Evolutionary conservation across 2,329 filamentous ascomycete genomes (phyloP), one percentile per base, ranked within the genome.

Genomic region (Calonectria hawksworthii): DNA sequence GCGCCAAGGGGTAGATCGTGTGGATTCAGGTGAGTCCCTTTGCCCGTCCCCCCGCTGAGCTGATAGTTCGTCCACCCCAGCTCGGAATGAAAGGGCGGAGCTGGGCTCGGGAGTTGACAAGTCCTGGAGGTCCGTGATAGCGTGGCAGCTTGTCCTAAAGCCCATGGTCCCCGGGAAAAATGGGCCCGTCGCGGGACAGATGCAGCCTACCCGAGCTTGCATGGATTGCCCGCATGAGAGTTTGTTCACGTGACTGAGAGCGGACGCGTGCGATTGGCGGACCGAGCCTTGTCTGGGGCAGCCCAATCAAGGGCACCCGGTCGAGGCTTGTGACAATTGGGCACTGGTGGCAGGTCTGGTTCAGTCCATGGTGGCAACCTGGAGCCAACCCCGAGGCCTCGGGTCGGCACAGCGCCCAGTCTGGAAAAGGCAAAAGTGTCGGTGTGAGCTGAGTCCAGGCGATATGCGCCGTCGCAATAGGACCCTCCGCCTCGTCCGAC

Each of bases 241-340:
- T 34, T 34, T 32, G 36, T 75, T 85, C 84, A 86, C 83, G 84
- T 86, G 84, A 86, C 26, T 64, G 21, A 41, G 28, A 32, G 66
- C 78, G 69, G 77, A 84, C 83, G 84, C 81, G 83, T 82, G 83
- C 83, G 83, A 85, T 85, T 84, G 82, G 84, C 84, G 84, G 84
- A 83, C 79, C 83, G 84, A 79, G 78, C 83, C 82, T 82, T 84
- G 77, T 77, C 76, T 81, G 76, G 73, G 73, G 75, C 56, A 76
- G 59, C 68, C 80, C 80, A 83, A 80, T 81, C 75, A 79, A 76
- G 50, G 75, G 68, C 66, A 70, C 61, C 73, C 41, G 72, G 76
- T 76, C 69, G 38, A 75, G 74, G 72, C 67, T 63, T 79, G 70
- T 78, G 75, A 78, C 73, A 79, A 75, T 70, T 73, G 67, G 14